Evolutionary conservation across 2,329 filamentous ascomycete genomes (phyloP).

Genomic region (Arthrobotrys sinensis): DNA sequence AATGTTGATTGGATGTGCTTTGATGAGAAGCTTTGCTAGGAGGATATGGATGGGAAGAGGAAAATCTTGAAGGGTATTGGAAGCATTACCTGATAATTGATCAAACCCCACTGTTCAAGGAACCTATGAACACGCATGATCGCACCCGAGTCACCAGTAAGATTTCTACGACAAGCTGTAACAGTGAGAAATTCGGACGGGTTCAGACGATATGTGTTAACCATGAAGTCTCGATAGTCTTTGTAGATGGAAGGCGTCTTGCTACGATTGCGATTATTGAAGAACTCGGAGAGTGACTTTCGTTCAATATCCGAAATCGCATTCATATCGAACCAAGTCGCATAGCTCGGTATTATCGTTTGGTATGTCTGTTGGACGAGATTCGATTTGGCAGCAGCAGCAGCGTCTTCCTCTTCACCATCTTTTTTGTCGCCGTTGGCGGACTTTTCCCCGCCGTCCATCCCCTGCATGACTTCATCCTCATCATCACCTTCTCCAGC

Average conservation of each 20-base stretch:
- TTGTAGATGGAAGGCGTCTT: conserved; percentile 98
- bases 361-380: conserved; percentile 93
- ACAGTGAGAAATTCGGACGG: conserved; percentile 97
- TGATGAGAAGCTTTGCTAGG: background rate
- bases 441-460: conserved; percentile 71
- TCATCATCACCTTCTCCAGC: conserved; percentile 62
- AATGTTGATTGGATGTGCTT: conserved; percentile 61
- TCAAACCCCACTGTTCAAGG: conserved; percentile 97
- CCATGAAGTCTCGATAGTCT: conserved; percentile 99
- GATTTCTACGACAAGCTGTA: conserved; percentile 92
- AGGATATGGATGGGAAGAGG: background rate
- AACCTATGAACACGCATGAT: conserved; percentile 99
- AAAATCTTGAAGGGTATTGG: no score
- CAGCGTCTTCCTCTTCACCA: conserved; percentile 69
- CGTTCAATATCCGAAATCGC: conserved; percentile 90
- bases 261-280: conserved; percentile 97
- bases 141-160: conserved; percentile 97
- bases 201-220: conserved; percentile 98
- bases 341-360: conserved; percentile 97
- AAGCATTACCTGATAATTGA: conserved; percentile 90
- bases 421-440: conserved; percentile 68
- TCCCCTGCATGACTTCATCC: conserved; percentile 67
- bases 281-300: conserved; percentile 96
- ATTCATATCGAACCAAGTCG: conserved; percentile 99
- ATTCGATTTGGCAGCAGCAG: conserved; percentile 87